Evolutionary conservation across 1,139 yeast genomes (phyloP), one percentile per base, ranked within the genome.

Genomic region (Candida albicans): DNA sequence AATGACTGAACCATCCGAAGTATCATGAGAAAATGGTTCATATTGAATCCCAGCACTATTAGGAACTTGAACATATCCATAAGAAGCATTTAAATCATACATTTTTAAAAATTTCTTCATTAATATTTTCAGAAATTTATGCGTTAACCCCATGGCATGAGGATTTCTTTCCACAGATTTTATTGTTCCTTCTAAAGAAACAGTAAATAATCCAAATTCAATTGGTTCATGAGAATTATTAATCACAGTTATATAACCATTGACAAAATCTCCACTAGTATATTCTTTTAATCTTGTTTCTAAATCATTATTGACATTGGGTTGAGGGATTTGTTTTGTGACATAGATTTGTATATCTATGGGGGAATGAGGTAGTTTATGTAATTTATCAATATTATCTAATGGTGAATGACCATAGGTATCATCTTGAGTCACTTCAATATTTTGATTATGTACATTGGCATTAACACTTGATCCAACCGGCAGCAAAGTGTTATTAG

Each of bases 11-110:
- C 76, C 77, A 56, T 84, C 89, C 37, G 56, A 54, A 18, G 51
- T 45, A 54, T 80, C 85, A 3, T 48, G 53, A 10, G 70, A 59
- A 37, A 72, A 73, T 1, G 74, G 68, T 29, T 63, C 72, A 54
- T 77, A 77, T 43, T 65, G 74, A 47, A 78, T 65, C 9, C 84
- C 84, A 0, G 81, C 75, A 52, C 75, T 68, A 49, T 64, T 72
- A 1, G 78, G 78, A n/a, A 74, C 65, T 33, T 60, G 62, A 2
- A 65, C 58, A 42, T 73, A 72, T 5, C 75, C 75, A 47, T 70
- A 74, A 24, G 73, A 64, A 6, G 79, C 79, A 53, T 69, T 68
- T 43, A 73, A 60, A 49, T 74, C 79, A 49, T 70, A 72, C 79
- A 73, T 74, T 47, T 73, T 73, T 40, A 74, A 53, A 43, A 73